Evolutionary conservation across 768 basidiomycete species (phyloP).

Genomic region (Auricularia heimuer): DNA sequence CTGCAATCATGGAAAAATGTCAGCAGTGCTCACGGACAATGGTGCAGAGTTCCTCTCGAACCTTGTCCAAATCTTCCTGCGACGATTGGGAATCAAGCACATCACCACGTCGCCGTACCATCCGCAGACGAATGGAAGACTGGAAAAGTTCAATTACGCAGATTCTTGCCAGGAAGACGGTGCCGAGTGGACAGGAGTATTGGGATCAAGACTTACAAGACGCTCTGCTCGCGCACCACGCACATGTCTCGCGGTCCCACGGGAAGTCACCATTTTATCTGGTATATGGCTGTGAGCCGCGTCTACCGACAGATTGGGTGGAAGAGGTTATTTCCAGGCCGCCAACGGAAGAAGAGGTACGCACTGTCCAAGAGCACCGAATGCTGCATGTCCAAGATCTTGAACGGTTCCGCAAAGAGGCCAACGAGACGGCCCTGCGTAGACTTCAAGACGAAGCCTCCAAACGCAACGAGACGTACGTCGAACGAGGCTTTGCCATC

Average conservation of each 20-base stretch:
- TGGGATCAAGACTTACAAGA: constrained; percentile 15
- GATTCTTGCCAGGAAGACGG: constrained; percentile 8
- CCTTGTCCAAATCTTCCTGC: background rate
- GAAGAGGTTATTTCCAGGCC: constrained; percentile 8
- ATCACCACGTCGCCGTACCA: constrained; percentile 11
- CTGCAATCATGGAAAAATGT: constrained; percentile 9
- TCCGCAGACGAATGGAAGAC: background rate
- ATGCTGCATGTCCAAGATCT: constrained; percentile 11
- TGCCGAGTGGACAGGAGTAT: constrained; percentile 1
- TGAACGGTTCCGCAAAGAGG: constrained; percentile 10
- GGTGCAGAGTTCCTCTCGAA: constrained; percentile 17
- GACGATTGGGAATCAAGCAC: constrained; percentile 10
- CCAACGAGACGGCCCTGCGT: constrained; percentile 12
- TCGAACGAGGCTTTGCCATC: constrained; percentile 12
- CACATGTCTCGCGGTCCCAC: constrained; percentile 9
- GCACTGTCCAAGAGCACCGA: constrained; percentile 7
- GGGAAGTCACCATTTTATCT: constrained; percentile 12
- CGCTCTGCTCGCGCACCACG: constrained; percentile 13
- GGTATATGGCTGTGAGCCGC: constrained; percentile 11
- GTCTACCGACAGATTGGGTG: constrained; percentile 11
- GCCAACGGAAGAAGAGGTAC: constrained; percentile 14
- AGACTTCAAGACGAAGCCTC: constrained; percentile 11
- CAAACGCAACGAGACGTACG: constrained; percentile 9
- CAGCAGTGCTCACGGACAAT: constrained; percentile 14
- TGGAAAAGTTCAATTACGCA: constrained; percentile 1